Conservation (phyloP, 257 asterid genomes). For the Solanum corneliomulleri region DNA sequence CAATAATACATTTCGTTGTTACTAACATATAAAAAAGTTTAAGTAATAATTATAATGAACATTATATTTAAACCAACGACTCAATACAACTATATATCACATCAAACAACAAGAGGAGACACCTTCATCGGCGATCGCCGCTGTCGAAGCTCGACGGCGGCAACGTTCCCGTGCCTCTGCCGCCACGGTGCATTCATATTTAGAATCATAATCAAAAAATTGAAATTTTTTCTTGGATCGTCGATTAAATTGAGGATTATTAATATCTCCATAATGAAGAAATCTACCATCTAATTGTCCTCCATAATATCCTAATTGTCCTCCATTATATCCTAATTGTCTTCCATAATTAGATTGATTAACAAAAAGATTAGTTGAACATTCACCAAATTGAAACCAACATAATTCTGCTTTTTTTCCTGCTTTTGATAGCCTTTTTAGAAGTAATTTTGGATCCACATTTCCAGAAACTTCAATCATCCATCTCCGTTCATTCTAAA, state of each 20-base stretch:
- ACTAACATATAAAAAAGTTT: too few species aligned
- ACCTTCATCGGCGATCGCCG: background rate
- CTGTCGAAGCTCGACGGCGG: background rate
- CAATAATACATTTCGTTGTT: too few species aligned
- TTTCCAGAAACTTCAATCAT: conserved; percentile 12
- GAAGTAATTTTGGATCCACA: conserved; percentile 10
- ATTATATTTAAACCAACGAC: too few species aligned
- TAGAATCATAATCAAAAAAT: background rate
- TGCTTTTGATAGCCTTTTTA: conserved; percentile 7
- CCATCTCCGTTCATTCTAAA: conserved; percentile 18
- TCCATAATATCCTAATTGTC: background rate
- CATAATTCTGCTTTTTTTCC: conserved; percentile 5
- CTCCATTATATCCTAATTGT: background rate
- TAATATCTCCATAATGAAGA: background rate
- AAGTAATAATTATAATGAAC: too few species aligned
- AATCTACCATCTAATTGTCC: background rate
- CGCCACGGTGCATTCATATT: background rate
- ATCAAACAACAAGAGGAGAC: background rate
- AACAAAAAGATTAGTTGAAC: conserved; percentile 14
- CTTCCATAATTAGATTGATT: background rate
- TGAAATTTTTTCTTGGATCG: background rate
- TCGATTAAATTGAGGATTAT: background rate
- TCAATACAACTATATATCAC: background rate
- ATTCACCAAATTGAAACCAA: conserved; percentile 17
- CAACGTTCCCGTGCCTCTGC: background rate